Conservation (phyloP, 2,329 filamentous ascomycete genomes). For the Verruconis gallopava region DNA sequence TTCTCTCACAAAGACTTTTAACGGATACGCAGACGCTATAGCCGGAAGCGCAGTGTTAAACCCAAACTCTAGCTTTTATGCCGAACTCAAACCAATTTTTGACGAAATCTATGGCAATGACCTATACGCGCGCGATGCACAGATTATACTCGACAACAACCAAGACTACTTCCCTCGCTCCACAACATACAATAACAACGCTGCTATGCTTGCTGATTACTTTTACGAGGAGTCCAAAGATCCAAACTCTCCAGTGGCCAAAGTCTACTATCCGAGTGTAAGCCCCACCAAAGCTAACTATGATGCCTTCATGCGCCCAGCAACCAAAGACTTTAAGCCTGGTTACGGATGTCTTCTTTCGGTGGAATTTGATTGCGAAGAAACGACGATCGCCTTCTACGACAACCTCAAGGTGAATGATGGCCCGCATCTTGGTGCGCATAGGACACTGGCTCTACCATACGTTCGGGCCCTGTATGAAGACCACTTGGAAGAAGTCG, state of each 20-base stretch:
- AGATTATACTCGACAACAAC: constrained; percentile 34
- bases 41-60: constrained; percentile 40
- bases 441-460: constrained; percentile 36
- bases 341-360: constrained; percentile 44
- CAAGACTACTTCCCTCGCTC: constrained; percentile 31
- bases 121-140: constrained; percentile 35
- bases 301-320: constrained; percentile 15
- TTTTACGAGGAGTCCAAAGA: constrained; percentile 21
- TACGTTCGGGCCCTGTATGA: constrained; percentile 36
- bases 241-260: constrained; percentile 18
- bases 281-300: constrained; percentile 18
- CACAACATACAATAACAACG: constrained; percentile 31
- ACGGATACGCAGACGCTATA: constrained; percentile 43
- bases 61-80: constrained; percentile 31
- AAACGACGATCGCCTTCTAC: constrained; percentile 35
- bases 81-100: constrained; percentile 22
- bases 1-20: constrained; percentile 47
- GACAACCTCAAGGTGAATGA: constrained; percentile 36
- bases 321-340: constrained; percentile 34
- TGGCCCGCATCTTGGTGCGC: constrained; percentile 42
- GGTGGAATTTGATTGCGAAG: constrained; percentile 36
- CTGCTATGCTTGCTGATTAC: constrained; percentile 28
- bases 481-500: constrained; percentile 25
- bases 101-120: constrained; percentile 29
- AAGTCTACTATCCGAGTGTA: constrained; percentile 33